Evolutionary conservation across 2,329 filamentous ascomycete species (phyloP), one percentile per base, ranked within the genome.

Genomic region (Plenodomus lindquistii): DNA sequence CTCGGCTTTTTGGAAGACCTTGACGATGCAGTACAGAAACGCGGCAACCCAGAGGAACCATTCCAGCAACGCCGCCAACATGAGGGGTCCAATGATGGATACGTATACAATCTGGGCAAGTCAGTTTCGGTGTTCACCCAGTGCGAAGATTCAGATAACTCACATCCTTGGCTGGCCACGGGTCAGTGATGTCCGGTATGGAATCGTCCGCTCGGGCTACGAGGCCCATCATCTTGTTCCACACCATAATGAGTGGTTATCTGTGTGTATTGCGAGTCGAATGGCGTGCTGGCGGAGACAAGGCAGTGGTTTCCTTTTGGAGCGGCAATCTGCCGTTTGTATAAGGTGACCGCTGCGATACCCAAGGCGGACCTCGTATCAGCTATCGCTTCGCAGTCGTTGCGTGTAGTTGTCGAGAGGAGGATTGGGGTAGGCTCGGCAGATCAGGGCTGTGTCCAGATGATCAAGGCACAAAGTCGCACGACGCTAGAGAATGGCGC

Each of bases 41-140:
- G 93, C 91, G n/a, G 88, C 85, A 35, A 97, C 81, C 91, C 92
- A 97, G 13, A 97, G 82, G 52, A 96, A 85, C 91, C 94, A 97
- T 75, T 97, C 93, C 8, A 97, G 78, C 22, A 91, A 79, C 2
- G 93, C 93, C 50, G 88, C 89, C 19, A 94, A 64, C 85, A 97
- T 91, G 41, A 97, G 79, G 6, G 87, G 73, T 16, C 89, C 89
- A 29, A 97, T 82, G 58, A 97, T 87, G 46, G 85, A 78, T 8
- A 92, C 87, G 70, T 95, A 97, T 47, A 93, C 78, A 61, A 96
- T 91, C 90, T 97, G 50, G 24, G 2, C 20, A 16, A 17, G 56
- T 68, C 50, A 66, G 59, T 46, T 41, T 29, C n/a, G n/a, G 16
- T 38, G 31, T 21, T 13, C 22, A 21, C 5, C 13, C 4, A 20